Base-by-base conservation (phyloP, 805 yeast species). In the Barnettozyma siamensis region DNA sequence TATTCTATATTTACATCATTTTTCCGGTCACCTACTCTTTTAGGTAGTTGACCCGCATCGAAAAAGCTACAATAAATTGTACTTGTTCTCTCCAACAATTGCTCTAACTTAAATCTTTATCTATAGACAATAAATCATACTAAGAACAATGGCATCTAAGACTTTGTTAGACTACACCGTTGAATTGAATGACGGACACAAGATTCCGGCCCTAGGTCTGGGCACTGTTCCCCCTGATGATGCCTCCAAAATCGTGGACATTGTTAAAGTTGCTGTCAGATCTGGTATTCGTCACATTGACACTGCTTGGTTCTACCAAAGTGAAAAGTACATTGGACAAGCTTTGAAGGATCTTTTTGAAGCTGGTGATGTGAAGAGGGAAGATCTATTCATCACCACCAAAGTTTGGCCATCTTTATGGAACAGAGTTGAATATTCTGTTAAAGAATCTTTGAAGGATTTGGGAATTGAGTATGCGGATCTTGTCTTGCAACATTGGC, bases 401-500 rank as follows among this genome's bases (percentile, higher is more conserved):
- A 85, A 85, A 58, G 76, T 84, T 42, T 77, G 83, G 80, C 72
- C 75, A 42, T 62, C 72, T n/a, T 61, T 70, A 43, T 79, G 77
- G 65, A 58, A 67, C 46, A 58, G 60, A 16, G 80, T 76, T 7
- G 76, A 63, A 38, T 63, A 58, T 29, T 81, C 83, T 1, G 62
- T 86, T 34, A 70, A 76, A 19, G 65, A 63, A 31, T 80, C 89
- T 2, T 67, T 87, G 51, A 52, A 67, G 46, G 75, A 75, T 45
- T 66, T 86, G 46, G 78, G 78, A 0, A 54, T 84, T 40, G 94
- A 83, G 36, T 86, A 87, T 55, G 80, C 84, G 36, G 95, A 87
- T 57, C 65, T 87, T 48, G 74, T 77, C 53, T 70, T 88, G 49
- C 75, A 85, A 54, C 95, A 87, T 62, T 88, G 87, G 79, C 96